Evolutionary conservation across 495 filamentous ascomycete species (phyloP).

Genomic region (Trichoderma erinaceum): DNA sequence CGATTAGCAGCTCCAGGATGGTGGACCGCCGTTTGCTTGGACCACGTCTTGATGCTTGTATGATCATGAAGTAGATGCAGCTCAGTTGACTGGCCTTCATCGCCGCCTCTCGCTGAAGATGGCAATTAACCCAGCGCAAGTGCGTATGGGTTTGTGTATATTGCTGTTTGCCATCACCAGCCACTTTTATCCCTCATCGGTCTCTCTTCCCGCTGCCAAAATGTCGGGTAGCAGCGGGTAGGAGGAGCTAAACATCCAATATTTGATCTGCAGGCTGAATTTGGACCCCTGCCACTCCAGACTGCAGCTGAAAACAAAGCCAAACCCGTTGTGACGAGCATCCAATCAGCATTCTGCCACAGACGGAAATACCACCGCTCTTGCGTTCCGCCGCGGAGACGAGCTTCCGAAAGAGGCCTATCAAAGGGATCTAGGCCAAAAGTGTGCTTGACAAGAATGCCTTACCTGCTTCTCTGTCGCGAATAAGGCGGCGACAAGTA

Average conservation of each 20-base stretch:
- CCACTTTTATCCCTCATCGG: background rate
- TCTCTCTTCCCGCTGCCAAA: background rate
- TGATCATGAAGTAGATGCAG: background rate
- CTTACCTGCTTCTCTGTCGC: background rate
- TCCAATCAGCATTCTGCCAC: background rate
- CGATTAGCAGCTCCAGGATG: background rate
- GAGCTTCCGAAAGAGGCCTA: background rate
- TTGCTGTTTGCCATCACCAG: background rate
- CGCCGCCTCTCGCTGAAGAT: background rate
- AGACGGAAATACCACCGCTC: background rate
- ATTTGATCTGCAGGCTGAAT: constrained; percentile 10
- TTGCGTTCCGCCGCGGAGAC: background rate
- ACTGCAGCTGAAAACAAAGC: background rate
- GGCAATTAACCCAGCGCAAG: background rate
- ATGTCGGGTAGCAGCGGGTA: background rate
- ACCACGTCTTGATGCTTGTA: background rate
- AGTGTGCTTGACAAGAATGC: background rate
- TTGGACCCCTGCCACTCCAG: background rate
- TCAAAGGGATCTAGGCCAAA: background rate
- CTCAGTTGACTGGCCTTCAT: background rate
- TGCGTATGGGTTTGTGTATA: background rate
- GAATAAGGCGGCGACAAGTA: constrained; percentile 7
- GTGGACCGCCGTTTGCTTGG: background rate
- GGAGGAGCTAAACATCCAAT: background rate
- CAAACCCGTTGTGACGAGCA: background rate